phyloP scores from a whole-genome alignment of 169 alveolate genomes.

The Plasmodium falciparum region DNA sequence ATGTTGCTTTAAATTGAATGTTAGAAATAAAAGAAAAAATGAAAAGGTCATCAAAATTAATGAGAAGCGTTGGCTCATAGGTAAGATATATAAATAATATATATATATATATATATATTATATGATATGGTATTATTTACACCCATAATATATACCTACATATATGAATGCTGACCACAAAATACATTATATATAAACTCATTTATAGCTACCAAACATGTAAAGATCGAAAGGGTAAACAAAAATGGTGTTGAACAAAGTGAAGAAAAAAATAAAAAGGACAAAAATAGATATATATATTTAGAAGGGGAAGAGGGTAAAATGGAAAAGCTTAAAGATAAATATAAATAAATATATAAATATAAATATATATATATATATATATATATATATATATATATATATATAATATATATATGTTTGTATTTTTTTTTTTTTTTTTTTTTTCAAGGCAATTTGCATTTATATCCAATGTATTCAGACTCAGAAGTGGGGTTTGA shows the following conservation, averaged over 20 bases:
- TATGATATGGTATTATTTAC: background rate
- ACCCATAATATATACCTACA: background rate
- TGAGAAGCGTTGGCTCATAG: conserved; percentile 64
- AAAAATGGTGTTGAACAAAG: conserved; percentile 19
- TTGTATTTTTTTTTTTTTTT: background rate
- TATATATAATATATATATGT: background rate
- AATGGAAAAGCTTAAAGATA: background rate
- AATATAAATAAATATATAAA: background rate
- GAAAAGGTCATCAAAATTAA: conserved; percentile 53
- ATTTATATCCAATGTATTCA: conserved; percentile 53
- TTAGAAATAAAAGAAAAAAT: conserved; percentile 71
- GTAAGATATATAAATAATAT: conserved; percentile 4
- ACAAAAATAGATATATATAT: conserved; percentile 24
- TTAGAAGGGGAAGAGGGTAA: conserved; percentile 72
- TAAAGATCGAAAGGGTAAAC: conserved; percentile 44
- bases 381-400: background rate
- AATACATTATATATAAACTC: background rate
- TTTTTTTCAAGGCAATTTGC: conserved; percentile 22
- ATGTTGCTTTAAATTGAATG: conserved; percentile 11
- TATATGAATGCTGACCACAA: background rate
- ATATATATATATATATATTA: background rate
- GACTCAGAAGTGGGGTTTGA: conserved; percentile 74
- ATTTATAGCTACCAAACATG: conserved; percentile 51
- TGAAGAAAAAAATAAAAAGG: conserved; percentile 34
- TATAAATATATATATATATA: background rate